phyloP scores from a whole-genome alignment of 2,329 filamentous ascomycete genomes.

The Fusarium sp. region DNA sequence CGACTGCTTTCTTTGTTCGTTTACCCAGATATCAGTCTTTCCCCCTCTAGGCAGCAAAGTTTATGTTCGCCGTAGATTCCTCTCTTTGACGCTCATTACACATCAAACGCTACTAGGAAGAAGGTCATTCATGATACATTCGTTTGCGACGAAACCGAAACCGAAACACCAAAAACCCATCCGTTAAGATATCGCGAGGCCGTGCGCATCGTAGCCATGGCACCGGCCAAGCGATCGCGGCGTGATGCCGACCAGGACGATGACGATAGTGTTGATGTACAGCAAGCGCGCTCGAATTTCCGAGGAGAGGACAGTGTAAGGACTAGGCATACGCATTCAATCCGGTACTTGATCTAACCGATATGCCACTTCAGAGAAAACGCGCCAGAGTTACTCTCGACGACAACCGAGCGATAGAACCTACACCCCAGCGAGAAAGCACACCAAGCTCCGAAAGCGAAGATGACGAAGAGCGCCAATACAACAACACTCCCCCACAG shows the following conservation, averaged over 20 bases:
- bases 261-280: conserved; percentile 56
- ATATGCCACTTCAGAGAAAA: conserved; percentile 50
- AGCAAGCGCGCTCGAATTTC: conserved; percentile 60
- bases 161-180: not conserved
- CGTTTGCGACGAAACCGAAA: not conserved
- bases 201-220: conserved; percentile 46
- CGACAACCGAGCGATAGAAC: conserved; percentile 32
- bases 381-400: conserved; percentile 54
- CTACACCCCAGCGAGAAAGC: conserved; percentile 39
- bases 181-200: conserved; percentile 15
- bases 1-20: conserved; percentile 9
- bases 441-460: conserved; percentile 52
- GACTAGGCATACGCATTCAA: conserved; percentile 24
- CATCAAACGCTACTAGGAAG: not conserved
- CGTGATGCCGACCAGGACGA: conserved; percentile 55
- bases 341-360: conserved; percentile 3
- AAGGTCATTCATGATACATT: not conserved
- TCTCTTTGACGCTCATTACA: not conserved
- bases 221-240: conserved; percentile 61
- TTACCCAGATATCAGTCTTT: conserved; percentile 1
- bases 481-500: conserved; percentile 59
- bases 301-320: conserved; percentile 59
- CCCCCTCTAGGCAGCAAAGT: not conserved
- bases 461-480: conserved; percentile 46
- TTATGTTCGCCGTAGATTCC: not conserved